Evolutionary conservation across 2,329 filamentous ascomycete genomes (phyloP).

Genomic region (Thelonectria rubi): DNA sequence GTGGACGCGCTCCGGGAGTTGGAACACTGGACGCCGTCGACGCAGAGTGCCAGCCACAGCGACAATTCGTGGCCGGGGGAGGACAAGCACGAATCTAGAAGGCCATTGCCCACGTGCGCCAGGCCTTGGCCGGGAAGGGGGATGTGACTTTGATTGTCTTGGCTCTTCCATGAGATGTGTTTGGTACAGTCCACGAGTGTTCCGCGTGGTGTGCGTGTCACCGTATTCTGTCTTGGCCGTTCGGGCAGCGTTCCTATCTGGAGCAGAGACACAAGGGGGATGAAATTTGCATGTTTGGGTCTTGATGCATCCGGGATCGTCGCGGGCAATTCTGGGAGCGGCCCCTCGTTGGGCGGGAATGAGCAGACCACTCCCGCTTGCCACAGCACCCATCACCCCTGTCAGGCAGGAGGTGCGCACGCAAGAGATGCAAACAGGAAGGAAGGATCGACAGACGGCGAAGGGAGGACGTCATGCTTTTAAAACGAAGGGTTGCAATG

Average conservation of each 20-base stretch:
- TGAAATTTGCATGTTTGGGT: background rate
- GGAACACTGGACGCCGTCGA: background rate
- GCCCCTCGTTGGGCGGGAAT: conserved; percentile 2
- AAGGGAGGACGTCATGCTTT: background rate
- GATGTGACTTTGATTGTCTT: background rate
- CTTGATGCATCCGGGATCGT: conserved; percentile 4
- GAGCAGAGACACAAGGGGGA: background rate
- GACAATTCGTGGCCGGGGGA: conserved; percentile 12
- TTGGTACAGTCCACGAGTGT: no score
- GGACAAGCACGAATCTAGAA: conserved; percentile 10
- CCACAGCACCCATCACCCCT: conserved; percentile 1
- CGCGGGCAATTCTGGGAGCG: conserved; percentile 1
- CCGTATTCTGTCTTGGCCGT: background rate
- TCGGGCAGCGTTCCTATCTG: background rate
- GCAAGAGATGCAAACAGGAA: conserved; percentile 5
- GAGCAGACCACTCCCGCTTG: background rate
- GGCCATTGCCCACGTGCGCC: conserved; percentile 40
- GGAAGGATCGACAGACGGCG: background rate
- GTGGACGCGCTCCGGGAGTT: no score
- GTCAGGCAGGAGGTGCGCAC: conserved; percentile 2
- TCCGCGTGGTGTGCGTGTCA: no score
- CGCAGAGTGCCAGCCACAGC: background rate
- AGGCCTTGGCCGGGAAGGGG: conserved; percentile 27
- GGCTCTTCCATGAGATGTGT: background rate
- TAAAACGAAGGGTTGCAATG: background rate